A percentile compares a stretch with the other conserved stretches of the same genome.
These are phyloP conservation scores for Trypanosoma brucei DNA, from an alignment of 208 protist species.

Conservation along the genomic window DNA sequence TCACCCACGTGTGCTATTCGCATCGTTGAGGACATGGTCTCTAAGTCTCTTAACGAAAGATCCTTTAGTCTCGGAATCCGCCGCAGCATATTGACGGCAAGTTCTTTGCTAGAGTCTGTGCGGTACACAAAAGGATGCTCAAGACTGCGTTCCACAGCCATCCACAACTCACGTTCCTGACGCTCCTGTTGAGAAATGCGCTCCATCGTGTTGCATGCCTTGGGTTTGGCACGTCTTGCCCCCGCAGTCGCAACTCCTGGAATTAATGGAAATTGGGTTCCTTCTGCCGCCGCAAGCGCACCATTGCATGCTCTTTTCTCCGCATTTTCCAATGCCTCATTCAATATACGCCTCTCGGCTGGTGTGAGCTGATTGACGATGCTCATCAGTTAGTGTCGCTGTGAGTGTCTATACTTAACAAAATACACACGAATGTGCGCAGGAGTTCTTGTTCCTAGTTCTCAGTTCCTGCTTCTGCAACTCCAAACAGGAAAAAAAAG, in stretches of 20 bases:
- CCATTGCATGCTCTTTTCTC: not conserved
- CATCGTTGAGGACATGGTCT: conserved; percentile 49
- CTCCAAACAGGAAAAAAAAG: too few species aligned
- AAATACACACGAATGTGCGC: not conserved
- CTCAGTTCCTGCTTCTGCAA: too few species aligned
- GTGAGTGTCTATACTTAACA: not conserved
- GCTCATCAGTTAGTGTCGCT: conserved; percentile 6
- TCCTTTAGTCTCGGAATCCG: conserved; percentile 36
- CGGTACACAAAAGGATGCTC: conserved; percentile 60
- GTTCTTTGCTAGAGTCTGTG: conserved; percentile 31
- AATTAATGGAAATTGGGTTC: not conserved
- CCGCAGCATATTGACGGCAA: conserved; percentile 40
- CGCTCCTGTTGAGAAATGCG: conserved; percentile 4
- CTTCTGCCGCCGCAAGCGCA: not conserved
- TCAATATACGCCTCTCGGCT: conserved; percentile 12
- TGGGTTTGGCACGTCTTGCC: not conserved
- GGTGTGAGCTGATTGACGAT: conserved; percentile 14
- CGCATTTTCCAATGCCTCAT: conserved; percentile 10
- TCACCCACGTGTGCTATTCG: conserved; percentile 24
- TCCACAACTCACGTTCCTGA: conserved; percentile 33
- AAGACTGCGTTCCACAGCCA: conserved; percentile 40
- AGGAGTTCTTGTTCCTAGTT: not conserved
- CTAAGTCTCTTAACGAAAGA: conserved; percentile 51
- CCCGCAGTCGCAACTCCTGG: not conserved
- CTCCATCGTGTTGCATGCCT: not conserved